Conservation (phyloP, 441 rosid genomes). For the California macrophylla region DNA sequence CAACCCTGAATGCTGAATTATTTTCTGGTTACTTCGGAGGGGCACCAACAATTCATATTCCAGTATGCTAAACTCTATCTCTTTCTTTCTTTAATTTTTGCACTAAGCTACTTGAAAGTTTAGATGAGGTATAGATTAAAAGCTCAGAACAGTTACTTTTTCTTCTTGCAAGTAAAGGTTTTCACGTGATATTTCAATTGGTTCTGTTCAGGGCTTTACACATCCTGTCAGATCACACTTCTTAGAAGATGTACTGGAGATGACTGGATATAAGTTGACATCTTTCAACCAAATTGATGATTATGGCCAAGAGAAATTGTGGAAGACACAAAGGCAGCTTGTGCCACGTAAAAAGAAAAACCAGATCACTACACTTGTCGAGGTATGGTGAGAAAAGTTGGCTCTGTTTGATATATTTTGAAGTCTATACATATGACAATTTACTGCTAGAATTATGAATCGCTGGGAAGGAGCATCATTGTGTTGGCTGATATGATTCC, state of each 20-base stretch:
- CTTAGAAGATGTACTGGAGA: conserved; percentile 81
- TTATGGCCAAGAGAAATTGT: conserved; percentile 92
- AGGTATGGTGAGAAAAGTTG: conserved; percentile 39
- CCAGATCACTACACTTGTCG: conserved; percentile 85
- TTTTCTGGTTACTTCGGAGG: conserved; percentile 80
- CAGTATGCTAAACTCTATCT: conserved; percentile 40
- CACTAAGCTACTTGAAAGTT: conserved; percentile 5
- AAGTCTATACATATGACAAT: neutral
- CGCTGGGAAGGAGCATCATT: neutral
- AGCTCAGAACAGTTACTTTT: neutral
- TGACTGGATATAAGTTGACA: conserved; percentile 76
- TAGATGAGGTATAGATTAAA: neutral
- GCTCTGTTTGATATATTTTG: neutral
- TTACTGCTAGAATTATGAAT: neutral
- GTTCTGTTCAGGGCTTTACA: conserved; percentile 66
- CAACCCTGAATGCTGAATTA: conserved; percentile 91
- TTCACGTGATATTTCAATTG: neutral
- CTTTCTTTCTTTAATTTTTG: conserved; percentile 14
- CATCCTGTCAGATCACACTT: conserved; percentile 75
- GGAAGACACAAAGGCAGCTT: conserved; percentile 95
- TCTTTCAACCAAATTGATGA: conserved; percentile 95
- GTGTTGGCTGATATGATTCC: neutral
- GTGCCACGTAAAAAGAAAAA: conserved; percentile 86
- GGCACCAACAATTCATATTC: conserved; percentile 86
- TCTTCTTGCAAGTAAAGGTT: conserved; percentile 3